These are phyloP conservation scores for Huntiella decipiens DNA, from an alignment of 2,329 filamentous ascomycete genomes.

Conservation along the genomic window DNA sequence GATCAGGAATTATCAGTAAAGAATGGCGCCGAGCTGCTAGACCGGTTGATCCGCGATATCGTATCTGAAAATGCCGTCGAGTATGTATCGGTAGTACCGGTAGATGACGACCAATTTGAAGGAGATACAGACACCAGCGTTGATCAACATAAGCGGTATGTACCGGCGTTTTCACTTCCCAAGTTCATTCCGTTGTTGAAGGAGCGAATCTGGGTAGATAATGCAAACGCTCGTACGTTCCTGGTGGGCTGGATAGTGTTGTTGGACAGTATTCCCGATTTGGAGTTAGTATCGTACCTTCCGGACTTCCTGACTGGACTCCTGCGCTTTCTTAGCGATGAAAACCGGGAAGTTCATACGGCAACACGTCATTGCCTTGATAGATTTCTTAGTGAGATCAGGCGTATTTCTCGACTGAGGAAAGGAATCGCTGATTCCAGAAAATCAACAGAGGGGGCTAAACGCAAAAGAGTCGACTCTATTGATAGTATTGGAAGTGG, in stretches of 20 bases:
- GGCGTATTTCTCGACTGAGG: constrained; percentile 80
- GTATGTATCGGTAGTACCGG: constrained; percentile 76
- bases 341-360: constrained; percentile 84
- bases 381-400: constrained; percentile 82
- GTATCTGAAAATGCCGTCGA: constrained; percentile 87
- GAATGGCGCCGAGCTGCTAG: constrained; percentile 87
- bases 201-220: constrained; percentile 84
- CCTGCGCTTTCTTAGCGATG: constrained; percentile 79
- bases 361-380: constrained; percentile 78
- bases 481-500: constrained; percentile 43
- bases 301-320: constrained; percentile 82
- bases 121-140: constrained; percentile 18
- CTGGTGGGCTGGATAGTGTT: constrained; percentile 91
- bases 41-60: constrained; percentile 89
- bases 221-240: constrained; percentile 87
- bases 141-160: constrained; percentile 16
- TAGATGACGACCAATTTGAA: constrained; percentile 28
- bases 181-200: constrained; percentile 85
- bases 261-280: constrained; percentile 86
- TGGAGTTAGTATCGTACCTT: constrained; percentile 82
- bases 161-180: constrained; percentile 66
- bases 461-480: constrained; percentile 50
- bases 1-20: constrained; percentile 95
- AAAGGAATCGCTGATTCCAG: constrained; percentile 78
- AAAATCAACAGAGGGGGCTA: constrained; percentile 47